Base-by-base conservation (phyloP, 2,329 filamentous ascomycete species). In the Xylariales sp. region DNA sequence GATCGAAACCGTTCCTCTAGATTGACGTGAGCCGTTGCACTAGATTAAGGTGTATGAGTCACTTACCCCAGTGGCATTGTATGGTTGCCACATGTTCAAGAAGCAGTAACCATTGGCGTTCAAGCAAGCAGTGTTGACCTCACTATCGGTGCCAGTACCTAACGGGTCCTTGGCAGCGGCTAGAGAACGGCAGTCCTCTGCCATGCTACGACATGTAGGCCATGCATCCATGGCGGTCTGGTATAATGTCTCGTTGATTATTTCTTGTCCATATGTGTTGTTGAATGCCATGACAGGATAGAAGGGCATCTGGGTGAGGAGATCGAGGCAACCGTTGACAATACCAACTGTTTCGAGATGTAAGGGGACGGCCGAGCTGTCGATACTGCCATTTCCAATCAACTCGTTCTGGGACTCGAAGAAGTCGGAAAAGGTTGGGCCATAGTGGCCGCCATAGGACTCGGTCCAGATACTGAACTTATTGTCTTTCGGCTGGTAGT, bases 291-390 rank as follows among this genome's bases (percentile, higher is more conserved):
- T 82, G 6, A 60, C 55, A 1, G 78, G 71, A 48, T 76, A 80
- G 50, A 63, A 76, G 3, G 75, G 73, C 3, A 68, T 66, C 60
- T 88, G 81, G 1, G 80, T 68, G 21, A 79, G 57, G 50, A 76
- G 70, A 53, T 89, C 86, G 25, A 88, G 66, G 48, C 82, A 78
- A 10, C 83, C 84, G 57, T 88, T 86, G 44, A 87, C 67, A 44
- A 89, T 84, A 16, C 84, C 83, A 0, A 88, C 61, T 0, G 82
- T 77, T 10, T 66, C 66, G 8, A 88, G 65, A 42, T 75, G 72
- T 32, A 86, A 37, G 4, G 36, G 31, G n/a, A n/a, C n/a, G 7
- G 36, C 18, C 15, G 35, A 11, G 15, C 22, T 21, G 12, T 28
- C 14, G 11, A n/a, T n/a, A n/a, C 15, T 5, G 31, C 24, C 12